Conservation (phyloP, 2,329 filamentous ascomycete species). For the Fonsecaea erecta region DNA sequence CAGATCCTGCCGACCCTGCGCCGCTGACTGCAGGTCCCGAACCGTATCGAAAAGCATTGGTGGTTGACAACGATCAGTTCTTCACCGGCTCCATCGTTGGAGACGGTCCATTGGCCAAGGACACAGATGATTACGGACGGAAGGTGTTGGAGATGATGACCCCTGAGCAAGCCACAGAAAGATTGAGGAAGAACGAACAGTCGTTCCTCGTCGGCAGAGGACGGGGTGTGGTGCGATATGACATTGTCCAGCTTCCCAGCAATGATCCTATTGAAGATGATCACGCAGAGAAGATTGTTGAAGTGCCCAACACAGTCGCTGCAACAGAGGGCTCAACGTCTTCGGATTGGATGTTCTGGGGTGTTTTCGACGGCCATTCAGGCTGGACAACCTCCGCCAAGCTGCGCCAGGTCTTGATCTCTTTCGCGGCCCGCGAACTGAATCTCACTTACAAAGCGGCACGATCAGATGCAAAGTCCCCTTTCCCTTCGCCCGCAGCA, state of each 20-base stretch:
- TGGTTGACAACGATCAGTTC: slow-evolving; percentile 88
- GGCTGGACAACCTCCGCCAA: slow-evolving; percentile 99
- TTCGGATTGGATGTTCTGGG: slow-evolving; percentile 99
- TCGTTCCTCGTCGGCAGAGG: slow-evolving; percentile 90
- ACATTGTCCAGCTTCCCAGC: slow-evolving; percentile 90
- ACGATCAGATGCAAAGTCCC: slow-evolving; percentile 56
- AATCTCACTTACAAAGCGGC: slow-evolving; percentile 88
- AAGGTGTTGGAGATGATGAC: slow-evolving; percentile 95
- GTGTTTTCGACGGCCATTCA: slow-evolving; percentile 95
- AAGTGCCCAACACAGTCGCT: slow-evolving; percentile 70
- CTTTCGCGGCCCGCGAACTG: slow-evolving; percentile 87
- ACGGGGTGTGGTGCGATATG: slow-evolving; percentile 89
- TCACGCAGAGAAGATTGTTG: slow-evolving; percentile 96
- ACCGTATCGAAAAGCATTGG: slow-evolving; percentile 68
- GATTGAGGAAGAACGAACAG: slow-evolving; percentile 85
- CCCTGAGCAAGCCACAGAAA: slow-evolving; percentile 88
- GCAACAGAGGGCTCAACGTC: slow-evolving; percentile 62
- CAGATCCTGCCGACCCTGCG: slow-evolving; percentile 37
- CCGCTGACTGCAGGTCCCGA: slow-evolving; percentile 55
- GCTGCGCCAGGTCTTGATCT: slow-evolving; percentile 87
- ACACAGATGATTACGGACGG: slow-evolving; percentile 79
- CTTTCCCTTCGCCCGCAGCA: slow-evolving; percentile 74
- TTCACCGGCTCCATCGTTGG: slow-evolving; percentile 85
- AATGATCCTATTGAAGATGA: slow-evolving; percentile 99
- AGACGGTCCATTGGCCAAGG: slow-evolving; percentile 85